A percentile compares a stretch with the other conserved stretches of the same genome.
Evolutionary conservation across 441 rosid species (phyloP).

Genomic region (Gossypium lobatum): DNA sequence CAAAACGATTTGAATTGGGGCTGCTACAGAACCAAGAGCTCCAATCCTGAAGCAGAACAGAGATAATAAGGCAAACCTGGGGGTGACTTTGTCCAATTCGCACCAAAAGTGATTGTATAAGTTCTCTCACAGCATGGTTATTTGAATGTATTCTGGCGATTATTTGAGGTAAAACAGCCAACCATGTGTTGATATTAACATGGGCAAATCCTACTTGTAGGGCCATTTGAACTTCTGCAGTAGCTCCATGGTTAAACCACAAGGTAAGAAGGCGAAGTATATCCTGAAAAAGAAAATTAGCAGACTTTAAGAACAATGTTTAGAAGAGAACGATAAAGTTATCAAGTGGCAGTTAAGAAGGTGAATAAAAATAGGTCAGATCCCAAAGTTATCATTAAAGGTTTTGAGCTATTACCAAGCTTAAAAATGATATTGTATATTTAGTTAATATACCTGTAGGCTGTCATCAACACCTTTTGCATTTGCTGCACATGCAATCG

Average conservation of each 20-base stretch:
- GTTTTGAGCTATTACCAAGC: neutral
- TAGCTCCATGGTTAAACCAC: constrained; percentile 99
- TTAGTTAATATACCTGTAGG: constrained; percentile 65
- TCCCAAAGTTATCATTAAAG: neutral
- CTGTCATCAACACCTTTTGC: constrained; percentile 98
- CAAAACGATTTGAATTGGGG: constrained; percentile 9
- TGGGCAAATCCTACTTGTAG: constrained; percentile 75
- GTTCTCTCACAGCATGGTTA: constrained; percentile 86
- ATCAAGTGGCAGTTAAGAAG: constrained; percentile 1
- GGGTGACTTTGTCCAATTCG: constrained; percentile 97
- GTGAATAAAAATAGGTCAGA: neutral
- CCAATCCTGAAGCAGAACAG: constrained; percentile 7
- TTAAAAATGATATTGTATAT: neutral
- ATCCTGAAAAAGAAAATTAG: constrained; percentile 58
- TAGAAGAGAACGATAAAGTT: neutral
- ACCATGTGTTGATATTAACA: constrained; percentile 98
- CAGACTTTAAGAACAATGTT: neutral
- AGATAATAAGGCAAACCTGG: constrained; percentile 57
- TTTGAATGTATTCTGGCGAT: constrained; percentile 99
- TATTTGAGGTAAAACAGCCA: constrained; percentile 96
- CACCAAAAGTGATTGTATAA: constrained; percentile 91
- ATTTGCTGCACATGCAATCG: constrained; percentile 92
- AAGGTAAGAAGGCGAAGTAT: constrained; percentile 97
- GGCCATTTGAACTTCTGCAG: constrained; percentile 88
- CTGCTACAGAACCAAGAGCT: neutral